Base-by-base conservation (phyloP, 441 rosid genomes). In the Pelargonium australe region DNA sequence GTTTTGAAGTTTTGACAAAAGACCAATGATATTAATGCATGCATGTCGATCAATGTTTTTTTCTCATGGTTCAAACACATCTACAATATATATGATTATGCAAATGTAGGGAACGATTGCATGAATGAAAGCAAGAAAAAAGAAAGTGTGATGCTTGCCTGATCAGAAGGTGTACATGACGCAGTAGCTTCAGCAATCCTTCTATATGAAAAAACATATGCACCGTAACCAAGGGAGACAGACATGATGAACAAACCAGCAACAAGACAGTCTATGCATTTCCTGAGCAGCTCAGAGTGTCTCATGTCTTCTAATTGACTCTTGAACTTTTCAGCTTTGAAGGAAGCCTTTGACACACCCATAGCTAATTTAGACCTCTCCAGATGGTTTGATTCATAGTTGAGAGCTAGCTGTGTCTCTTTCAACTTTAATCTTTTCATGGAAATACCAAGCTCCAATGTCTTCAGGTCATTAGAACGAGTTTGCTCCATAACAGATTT, bases 381-480 rank as follows among this genome's bases (percentile, higher is more conserved):
- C 28, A 90, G 79, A 63, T 75, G 69, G 80, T 92, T 90, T 28
- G 90, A 80, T 66, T 90, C 96, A 67, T 23, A 51, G 37, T 67
- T 80, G 65, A 89, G 75, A 70, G 83, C 83, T 69, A 92, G 73
- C 73, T 83, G 79, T 0, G 69, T 77, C 81, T 90, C 82, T 74
- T 89, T 86, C 72, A 87, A 66, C 66, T 70, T 76, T 80, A 95
- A 43, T 73, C 70, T 82, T 78, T 70, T 77, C 87, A 82, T 79
- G 3, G 75, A 64, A 72, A 90, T 80, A 79, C 84, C 72, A 62
- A 86, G 85, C 85, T 90, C 93, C 67, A 84, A 8, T n/a, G 72
- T 58, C 83, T 88, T 90, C 63, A 95, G 85, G 79, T 95, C 87
- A 77, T 95, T 92, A 17, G 88, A 85, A 63, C 95, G 88, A 44